Evolutionary conservation across 1,284 basidiomycete species (phyloP).

Genomic region (Veloporphyrellus conicus): DNA sequence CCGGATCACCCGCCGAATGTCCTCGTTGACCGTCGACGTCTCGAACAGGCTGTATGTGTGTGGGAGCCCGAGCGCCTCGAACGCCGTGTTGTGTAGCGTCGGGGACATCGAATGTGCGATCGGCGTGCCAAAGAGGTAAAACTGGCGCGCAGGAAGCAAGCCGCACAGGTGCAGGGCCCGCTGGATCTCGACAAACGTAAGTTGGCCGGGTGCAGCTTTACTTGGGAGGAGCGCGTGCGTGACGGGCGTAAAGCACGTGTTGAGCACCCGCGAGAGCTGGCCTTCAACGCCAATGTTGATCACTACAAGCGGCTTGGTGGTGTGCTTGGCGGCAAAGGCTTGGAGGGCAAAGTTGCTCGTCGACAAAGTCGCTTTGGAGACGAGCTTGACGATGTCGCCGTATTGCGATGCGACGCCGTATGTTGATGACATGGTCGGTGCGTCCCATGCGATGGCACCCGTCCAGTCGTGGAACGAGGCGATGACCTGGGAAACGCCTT

Average conservation of each 20-base stretch:
- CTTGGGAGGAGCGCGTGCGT: slow-evolving; percentile 83
- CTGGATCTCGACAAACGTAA: slow-evolving; percentile 85
- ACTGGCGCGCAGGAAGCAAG: slow-evolving; percentile 64
- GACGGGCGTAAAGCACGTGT: slow-evolving; percentile 82
- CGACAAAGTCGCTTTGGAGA: slow-evolving; percentile 75
- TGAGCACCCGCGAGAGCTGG: slow-evolving; percentile 87
- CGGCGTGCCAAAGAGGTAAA: slow-evolving; percentile 87
- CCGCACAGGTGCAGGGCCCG: slow-evolving; percentile 79
- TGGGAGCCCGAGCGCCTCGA: slow-evolving; percentile 77
- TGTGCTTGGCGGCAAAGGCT: slow-evolving; percentile 58
- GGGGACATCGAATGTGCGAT: slow-evolving; percentile 91
- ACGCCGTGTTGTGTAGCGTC: slow-evolving; percentile 88
- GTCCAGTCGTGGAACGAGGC: slow-evolving; percentile 95
- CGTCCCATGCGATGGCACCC: slow-evolving; percentile 81
- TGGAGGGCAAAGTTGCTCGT: slow-evolving; percentile 82
- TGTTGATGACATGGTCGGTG: slow-evolving; percentile 62
- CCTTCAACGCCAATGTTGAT: slow-evolving; percentile 92
- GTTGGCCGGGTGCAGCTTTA: slow-evolving; percentile 89
- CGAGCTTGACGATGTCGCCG: slow-evolving; percentile 91
- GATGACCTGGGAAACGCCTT: slow-evolving; percentile 77
- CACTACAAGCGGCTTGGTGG: slow-evolving; percentile 79
- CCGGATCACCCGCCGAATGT: slow-evolving; percentile 60
- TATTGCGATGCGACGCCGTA: slow-evolving; percentile 61
- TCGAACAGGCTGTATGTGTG: slow-evolving; percentile 79
- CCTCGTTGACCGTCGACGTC: slow-evolving; percentile 62